Conservation (phyloP, 202 grass and related monocot genomes). For the Eragrostis tef region DNA sequence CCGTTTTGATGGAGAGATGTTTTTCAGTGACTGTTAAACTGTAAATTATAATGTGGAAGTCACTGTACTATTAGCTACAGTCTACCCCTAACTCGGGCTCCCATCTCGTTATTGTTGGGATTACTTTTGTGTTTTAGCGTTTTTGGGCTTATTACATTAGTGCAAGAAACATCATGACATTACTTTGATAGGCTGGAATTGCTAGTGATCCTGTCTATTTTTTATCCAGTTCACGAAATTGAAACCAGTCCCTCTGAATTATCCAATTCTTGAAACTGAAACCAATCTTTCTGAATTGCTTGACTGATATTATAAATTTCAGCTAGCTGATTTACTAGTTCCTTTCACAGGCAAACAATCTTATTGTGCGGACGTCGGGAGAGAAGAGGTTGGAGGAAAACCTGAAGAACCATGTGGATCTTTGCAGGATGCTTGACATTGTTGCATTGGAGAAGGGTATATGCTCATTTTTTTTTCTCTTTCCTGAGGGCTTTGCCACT, state of each 20-base stretch:
- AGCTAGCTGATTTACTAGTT: slow-evolving; percentile 18
- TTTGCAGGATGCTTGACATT: slow-evolving; percentile 78
- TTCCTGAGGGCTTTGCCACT: not conserved
- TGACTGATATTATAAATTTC: not conserved
- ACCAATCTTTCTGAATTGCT: not conserved
- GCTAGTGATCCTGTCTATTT: not conserved
- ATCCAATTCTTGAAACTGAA: not conserved
- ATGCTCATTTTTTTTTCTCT: not conserved
- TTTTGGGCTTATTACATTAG: slow-evolving; percentile 10
- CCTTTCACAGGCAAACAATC: slow-evolving; percentile 69
- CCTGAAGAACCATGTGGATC: slow-evolving; percentile 87
- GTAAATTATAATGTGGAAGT: not conserved
- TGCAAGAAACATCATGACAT: not conserved
- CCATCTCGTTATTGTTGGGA: not conserved
- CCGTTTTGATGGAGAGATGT: not conserved
- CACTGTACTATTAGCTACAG: not conserved
- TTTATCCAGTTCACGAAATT: slow-evolving; percentile 5
- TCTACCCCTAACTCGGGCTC: not conserved
- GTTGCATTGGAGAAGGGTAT: slow-evolving; percentile 80
- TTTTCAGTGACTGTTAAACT: not conserved
- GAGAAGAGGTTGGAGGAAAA: slow-evolving; percentile 70
- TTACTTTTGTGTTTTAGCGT: not conserved
- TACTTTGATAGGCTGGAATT: not conserved
- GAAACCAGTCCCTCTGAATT: not conserved
- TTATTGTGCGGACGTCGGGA: slow-evolving; percentile 70